phyloP scores from a whole-genome alignment of 306 rosid genomes.

The Cicer judaicum region DNA sequence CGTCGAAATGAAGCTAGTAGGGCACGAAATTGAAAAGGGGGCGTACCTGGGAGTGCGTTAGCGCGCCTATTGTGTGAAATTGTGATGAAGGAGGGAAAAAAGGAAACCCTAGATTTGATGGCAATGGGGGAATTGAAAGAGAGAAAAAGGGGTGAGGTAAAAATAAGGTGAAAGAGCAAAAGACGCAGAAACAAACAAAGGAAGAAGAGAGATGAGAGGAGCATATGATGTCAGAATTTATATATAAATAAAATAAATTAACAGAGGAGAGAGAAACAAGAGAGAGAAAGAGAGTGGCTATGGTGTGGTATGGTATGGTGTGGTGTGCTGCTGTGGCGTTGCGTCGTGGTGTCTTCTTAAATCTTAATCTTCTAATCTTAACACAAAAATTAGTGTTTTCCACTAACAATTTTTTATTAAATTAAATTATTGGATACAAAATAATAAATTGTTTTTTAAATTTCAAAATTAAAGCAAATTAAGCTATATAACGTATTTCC shows the following conservation, averaged over 20 bases:
- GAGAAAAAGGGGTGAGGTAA: slow-evolving; percentile 14
- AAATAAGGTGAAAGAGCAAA: slow-evolving; percentile 33
- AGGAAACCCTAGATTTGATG: slow-evolving; percentile 50
- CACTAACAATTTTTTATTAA: too few relatives aligned
- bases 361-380: slow-evolving; percentile 27
- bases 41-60: slow-evolving; percentile 59
- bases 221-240: slow-evolving; percentile 48
- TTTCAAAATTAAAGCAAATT: too few relatives aligned
- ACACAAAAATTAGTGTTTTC: background rate
- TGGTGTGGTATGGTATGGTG: background rate
- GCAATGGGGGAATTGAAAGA: slow-evolving; percentile 39
- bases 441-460: too few relatives aligned
- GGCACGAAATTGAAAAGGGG: slow-evolving; percentile 29
- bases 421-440: too few relatives aligned
- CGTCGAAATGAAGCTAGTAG: slow-evolving; percentile 46
- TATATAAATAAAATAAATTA: slow-evolving; percentile 37
- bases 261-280: slow-evolving; percentile 46
- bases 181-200: slow-evolving; percentile 29
- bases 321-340: background rate
- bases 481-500: too few relatives aligned
- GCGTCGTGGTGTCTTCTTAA: background rate
- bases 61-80: background rate
- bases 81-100: slow-evolving; percentile 19
- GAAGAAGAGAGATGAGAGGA: slow-evolving; percentile 40
- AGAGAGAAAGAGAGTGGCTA: background rate